A percentile compares a stretch with the other conserved stretches of the same genome.
These are phyloP conservation scores for Starmerella sirachaensis DNA, from an alignment of 805 yeast species.

Conservation along the genomic window DNA sequence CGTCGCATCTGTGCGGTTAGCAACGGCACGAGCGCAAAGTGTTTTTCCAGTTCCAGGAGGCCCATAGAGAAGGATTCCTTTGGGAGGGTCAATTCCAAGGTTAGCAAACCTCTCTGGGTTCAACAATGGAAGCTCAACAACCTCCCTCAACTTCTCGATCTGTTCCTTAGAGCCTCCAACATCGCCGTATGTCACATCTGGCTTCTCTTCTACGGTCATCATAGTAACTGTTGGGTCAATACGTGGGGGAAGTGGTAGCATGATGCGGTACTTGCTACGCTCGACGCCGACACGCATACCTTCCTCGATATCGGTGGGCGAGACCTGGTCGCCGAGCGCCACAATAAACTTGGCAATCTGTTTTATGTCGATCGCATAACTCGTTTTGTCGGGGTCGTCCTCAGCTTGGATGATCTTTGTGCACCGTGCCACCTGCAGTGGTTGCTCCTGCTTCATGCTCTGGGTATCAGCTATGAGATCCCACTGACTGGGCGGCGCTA, in stretches of 20 bases:
- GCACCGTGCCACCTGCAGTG: constrained; percentile 96
- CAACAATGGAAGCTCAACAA: constrained; percentile 82
- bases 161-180: constrained; percentile 99
- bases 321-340: constrained; percentile 88
- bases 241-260: constrained; percentile 92
- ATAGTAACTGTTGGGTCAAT: constrained; percentile 96
- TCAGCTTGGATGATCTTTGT: constrained; percentile 68
- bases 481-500: constrained; percentile 94
- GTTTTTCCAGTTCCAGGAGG: constrained; percentile 99
- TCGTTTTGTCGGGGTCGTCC: constrained; percentile 59
- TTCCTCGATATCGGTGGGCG: constrained; percentile 98
- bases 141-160: constrained; percentile 91
- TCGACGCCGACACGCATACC: constrained; percentile 99
- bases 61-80: constrained; percentile 90
- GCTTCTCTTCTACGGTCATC: constrained; percentile 99
- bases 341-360: constrained; percentile 98
- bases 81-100: constrained; percentile 97
- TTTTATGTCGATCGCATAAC: constrained; percentile 91
- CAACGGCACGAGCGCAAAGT: constrained; percentile 96
- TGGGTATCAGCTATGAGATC: constrained; percentile 94
- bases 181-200: constrained; percentile 96
- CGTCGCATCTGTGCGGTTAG: constrained; percentile 98
- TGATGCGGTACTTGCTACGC: constrained; percentile 91
- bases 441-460: constrained; percentile 85
- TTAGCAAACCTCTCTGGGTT: constrained; percentile 96